A percentile compares a stretch with the other conserved stretches of the same genome.
Conservation (phyloP, 2,329 filamentous ascomycete species). For the Tolypocladium cylindrosporum region DNA sequence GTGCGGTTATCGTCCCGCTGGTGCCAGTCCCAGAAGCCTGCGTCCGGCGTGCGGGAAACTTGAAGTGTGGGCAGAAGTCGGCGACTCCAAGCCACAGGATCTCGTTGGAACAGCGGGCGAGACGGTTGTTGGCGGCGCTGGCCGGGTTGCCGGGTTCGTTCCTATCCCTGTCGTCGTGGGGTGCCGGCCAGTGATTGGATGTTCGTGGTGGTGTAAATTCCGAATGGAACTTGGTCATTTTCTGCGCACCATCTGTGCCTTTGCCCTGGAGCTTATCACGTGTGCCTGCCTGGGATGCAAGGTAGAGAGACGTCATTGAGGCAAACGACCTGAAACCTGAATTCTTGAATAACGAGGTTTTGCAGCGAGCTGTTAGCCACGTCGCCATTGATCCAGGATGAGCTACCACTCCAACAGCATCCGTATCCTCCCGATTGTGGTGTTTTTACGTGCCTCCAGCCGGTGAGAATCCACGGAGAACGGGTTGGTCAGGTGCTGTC, state of each 20-base stretch:
- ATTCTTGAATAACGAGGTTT: not conserved
- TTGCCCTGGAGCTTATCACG: not conserved
- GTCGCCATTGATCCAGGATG: not conserved
- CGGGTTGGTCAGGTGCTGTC: not conserved
- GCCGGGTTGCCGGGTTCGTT: too few species aligned
- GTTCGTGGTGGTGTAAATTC: not conserved
- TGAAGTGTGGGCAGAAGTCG: too few species aligned
- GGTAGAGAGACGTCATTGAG: not conserved
- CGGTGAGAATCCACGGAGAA: not conserved
- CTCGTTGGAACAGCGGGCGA: too few species aligned
- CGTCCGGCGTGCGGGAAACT: too few species aligned
- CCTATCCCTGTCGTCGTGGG: too few species aligned
- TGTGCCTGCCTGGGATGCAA: not conserved
- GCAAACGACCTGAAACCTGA: not conserved
- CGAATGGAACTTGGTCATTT: not conserved
- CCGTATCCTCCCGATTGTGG: not conserved
- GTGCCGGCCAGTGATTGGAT: not conserved
- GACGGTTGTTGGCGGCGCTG: too few species aligned
- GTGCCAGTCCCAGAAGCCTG: too few species aligned
- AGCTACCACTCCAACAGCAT: not conserved
- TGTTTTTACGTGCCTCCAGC: not conserved
- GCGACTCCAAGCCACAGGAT: too few species aligned
- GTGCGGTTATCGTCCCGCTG: too few species aligned
- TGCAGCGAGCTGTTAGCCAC: not conserved
- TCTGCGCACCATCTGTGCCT: not conserved